Evolutionary conservation across 2,329 filamentous ascomycete genomes (phyloP).

Genomic region (Colletotrichum truncatum): DNA sequence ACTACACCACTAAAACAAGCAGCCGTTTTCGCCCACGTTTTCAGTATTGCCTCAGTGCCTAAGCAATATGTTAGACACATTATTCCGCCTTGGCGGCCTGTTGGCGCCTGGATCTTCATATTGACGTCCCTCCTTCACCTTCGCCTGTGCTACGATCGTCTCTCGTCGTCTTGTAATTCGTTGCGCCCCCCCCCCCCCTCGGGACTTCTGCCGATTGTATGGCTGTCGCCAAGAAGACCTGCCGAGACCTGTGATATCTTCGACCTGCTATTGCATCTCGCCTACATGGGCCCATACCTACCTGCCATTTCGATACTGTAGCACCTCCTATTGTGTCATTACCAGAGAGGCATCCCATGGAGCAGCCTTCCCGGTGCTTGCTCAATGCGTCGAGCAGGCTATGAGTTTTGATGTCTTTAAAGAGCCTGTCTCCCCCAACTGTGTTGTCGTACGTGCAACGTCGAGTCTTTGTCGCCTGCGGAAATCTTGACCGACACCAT

Average conservation of each 20-base stretch:
- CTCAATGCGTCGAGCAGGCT: too few species aligned
- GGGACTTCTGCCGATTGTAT: background rate
- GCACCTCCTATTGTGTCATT: background rate
- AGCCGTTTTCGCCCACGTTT: background rate
- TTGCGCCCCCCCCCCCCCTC: too few species aligned
- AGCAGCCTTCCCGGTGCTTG: too few species aligned
- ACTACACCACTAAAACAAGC: background rate
- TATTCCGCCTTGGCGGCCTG: conserved; percentile 23
- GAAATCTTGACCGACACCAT: conserved; percentile 8
- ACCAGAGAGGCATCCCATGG: background rate
- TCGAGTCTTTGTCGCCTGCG: background rate
- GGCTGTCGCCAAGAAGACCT: background rate
- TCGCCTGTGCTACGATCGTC: background rate
- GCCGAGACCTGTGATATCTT: background rate
- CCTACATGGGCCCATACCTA: background rate
- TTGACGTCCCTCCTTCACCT: background rate
- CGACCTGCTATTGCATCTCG: background rate
- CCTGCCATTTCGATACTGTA: background rate
- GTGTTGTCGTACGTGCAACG: background rate
- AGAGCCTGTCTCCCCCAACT: background rate
- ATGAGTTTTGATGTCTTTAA: too few species aligned
- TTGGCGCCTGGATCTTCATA: background rate
- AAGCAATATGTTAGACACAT: background rate
- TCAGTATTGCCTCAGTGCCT: too few species aligned
- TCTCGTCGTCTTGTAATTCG: too few species aligned